Evolutionary conservation across 2,329 filamentous ascomycete species (phyloP), one percentile per base, ranked within the genome.

Genomic region (Chrysoporthe austroafricana): DNA sequence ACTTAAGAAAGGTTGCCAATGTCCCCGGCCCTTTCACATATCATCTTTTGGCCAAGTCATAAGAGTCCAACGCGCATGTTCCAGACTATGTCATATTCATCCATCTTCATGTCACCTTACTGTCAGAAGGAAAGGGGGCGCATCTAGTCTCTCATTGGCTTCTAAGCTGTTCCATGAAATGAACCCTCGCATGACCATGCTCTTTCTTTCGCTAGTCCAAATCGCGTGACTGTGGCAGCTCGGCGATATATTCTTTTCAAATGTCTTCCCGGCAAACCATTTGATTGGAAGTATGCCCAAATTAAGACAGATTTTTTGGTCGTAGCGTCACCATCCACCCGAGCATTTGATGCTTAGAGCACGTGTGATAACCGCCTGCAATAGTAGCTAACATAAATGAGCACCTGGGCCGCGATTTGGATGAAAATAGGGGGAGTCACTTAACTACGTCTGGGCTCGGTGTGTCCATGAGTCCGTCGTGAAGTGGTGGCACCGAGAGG

Each of bases 351-450:
- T 54, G 21, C 50, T 6, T 2, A 13, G 14, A 18, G 16, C 54
- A 57, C 54, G 54, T 57, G 54, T 57, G 8, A 36, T 18, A 18
- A 57, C 13, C 54, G 54, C 54, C 32, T 57, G 54, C 54, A 39
- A 9, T 16, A 18, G 16, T 16, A 16, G 8, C 34, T 13, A 34
- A 39, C 32, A n/a, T 13, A 2, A 18, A 21, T n/a, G 34, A 57
- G 32, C 54, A 57, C 54, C 50, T 32, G 50, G 26, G 54, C 54
- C n/a, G 2, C 16, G 16, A 3, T 39, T 36, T 57, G 32, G 32
- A 16, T 39, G 34, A 6, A 34, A 21, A 6, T 3, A 57, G 36
- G 32, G 4, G 36, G 11, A 18, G 14, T 39, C 16, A 18, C 11
- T 39, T 5, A 57, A 2, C 54, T 8, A 1, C 7, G 5, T 11